Base-by-base conservation (phyloP, 768 basidiomycete species). In the Leccinum incarnatum region DNA sequence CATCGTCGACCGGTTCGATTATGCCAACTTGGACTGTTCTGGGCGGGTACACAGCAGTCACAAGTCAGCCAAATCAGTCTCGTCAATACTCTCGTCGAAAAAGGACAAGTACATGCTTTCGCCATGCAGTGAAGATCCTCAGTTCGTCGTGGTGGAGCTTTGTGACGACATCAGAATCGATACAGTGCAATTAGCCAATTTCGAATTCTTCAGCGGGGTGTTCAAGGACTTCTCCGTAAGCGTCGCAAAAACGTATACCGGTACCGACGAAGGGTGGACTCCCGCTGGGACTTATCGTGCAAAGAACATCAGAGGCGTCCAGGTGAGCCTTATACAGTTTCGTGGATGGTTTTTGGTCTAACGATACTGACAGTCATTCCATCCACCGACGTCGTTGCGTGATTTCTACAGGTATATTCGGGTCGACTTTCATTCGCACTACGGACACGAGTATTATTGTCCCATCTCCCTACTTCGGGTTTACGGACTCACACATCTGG, bases 161-260 rank as follows among this genome's bases (percentile, higher is more conserved):
- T 99, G 97, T 76, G 96, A 98, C 63, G 97, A 98, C 71, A 94
- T 99, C 62, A 79, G 93, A 48, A 95, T 98, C 66, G 96, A 98
- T 71, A 96, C 94, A 0, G 87, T 98, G 48, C 95, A 98, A 71
- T 77, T 99, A 17, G 95, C 95, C 58, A 96, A 98, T 69, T 97
- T 92, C 69, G 96, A 99, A 76, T 98, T 98, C 77, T 99, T 98
- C 75, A 93, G 90, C 62, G 95, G 95, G 2, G 91, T 97, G 14
- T 95, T 98, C 78, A 90, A 91, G 74, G 93, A 96, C 56, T 89
- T 98, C 61, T 82, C 82, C 5, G 87, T 98, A 50, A 91, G 89
- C 71, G 93, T 85, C 8, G 86, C 93, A 1, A 97, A 95, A 64
- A 91, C 87, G 9, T 89, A 89, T 62, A 81, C 82, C 8, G 81